Base-by-base conservation (phyloP, 176 grass and related monocot species). In the Saccharum officinarum region DNA sequence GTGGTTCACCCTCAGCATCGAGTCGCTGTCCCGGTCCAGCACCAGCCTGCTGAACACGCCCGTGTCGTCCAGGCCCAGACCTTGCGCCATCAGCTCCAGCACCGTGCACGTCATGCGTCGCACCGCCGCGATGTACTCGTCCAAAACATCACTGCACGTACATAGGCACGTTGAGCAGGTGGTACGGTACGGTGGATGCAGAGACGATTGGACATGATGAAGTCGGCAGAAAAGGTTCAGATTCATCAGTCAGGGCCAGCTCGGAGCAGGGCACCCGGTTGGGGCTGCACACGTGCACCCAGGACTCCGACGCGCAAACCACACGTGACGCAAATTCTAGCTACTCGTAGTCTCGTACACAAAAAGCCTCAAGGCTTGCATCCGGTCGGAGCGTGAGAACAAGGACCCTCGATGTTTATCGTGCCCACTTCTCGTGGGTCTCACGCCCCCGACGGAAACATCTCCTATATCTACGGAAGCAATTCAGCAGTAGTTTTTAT, bases 71-170 rank as follows among this genome's bases (percentile, higher is more conserved):
- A 97, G 87, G 0, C 74, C 47, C 8, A 97, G 49, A 0, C 95
- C 92, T 31, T 94, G 80, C n/a, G 88, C 92, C 84, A 94, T 88
- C 67, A 94, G 74, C 85, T 92, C 86, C 55, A 97, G 85, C 54
- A 95, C 71, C 82, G 78, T 72, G 73, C 92, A 85, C 0, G 88
- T 67, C 71, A 97, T 82, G 25, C 75, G 74, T 34, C 88, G 71
- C 61, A 94, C 90, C 0, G 82, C 92, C 42, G 45, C 69, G 0
- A 83, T 63, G 71, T 97, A 97, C 81, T 97, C 95, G 38, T 86
- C 76, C 82, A 97, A 9, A 5, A 71, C 44, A 18, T 84, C 87
- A 5, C 92, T 97, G 80, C 76, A 34, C 0, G 0, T 0, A 36
- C 3, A 3, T 36, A 36, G 3, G 34, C 4, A 36, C 34, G 33